phyloP scores from a whole-genome alignment of 2,329 filamentous ascomycete species.

The Metarhizium guizhouense region DNA sequence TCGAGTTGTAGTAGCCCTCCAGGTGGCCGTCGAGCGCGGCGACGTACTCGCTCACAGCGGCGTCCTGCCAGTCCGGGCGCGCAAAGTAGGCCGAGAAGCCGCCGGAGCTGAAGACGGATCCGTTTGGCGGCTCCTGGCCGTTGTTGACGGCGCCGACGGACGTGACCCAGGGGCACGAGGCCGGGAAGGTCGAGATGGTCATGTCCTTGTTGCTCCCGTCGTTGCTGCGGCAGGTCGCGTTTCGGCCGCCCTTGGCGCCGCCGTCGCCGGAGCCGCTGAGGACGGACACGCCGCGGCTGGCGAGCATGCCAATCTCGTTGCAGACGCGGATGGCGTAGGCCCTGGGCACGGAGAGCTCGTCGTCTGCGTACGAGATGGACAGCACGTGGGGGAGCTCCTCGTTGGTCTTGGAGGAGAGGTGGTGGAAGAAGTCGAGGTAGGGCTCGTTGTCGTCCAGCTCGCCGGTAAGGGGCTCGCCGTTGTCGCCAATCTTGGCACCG shows the following conservation, averaged over 20 bases:
- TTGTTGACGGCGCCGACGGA: conserved; percentile 50
- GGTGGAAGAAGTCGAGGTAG: conserved; percentile 44
- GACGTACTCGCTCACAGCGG: conserved; percentile 31
- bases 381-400: conserved; percentile 44
- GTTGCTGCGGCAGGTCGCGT: conserved; percentile 47
- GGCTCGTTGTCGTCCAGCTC: conserved; percentile 41
- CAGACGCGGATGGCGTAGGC: conserved; percentile 45
- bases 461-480: conserved; percentile 24
- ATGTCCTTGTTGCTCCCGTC: conserved; percentile 46
- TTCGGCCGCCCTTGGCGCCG: conserved; percentile 32
- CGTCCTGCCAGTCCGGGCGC: conserved; percentile 36
- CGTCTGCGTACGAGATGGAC: conserved; percentile 49
- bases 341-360: conserved; percentile 44
- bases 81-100: conserved; percentile 45
- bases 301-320: conserved; percentile 41
- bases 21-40: conserved; percentile 31
- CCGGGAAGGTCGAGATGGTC: conserved; percentile 55
- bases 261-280: conserved; percentile 43
- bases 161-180: conserved; percentile 60
- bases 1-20: conserved; percentile 32
- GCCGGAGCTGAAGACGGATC: conserved; percentile 37
- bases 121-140: conserved; percentile 26
- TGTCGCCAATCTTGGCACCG: conserved; percentile 29
- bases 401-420: conserved; percentile 35
- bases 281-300: conserved; percentile 42